Conservation (phyloP, 2,329 filamentous ascomycete species). For the Alternaria postmessia region DNA sequence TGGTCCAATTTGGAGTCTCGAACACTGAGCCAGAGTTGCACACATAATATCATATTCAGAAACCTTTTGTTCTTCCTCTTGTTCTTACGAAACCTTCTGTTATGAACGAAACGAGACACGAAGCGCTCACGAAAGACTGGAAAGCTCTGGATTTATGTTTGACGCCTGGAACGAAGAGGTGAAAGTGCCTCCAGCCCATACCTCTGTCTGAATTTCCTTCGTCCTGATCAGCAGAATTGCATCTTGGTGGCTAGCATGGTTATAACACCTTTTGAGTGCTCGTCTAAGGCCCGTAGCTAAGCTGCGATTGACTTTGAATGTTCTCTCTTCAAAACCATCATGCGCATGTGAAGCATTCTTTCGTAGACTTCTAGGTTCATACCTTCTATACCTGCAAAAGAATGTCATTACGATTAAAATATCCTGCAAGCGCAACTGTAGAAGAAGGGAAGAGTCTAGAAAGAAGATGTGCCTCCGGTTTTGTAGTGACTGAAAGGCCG, state of each 20-base stretch:
- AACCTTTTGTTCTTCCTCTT: fast-evolving
- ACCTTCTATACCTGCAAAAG: too few species aligned
- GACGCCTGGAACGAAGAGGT: too few species aligned
- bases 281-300: too few species aligned
- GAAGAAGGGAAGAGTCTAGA: background rate
- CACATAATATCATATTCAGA: fast-evolving
- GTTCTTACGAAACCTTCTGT: too few species aligned
- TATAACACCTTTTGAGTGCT: fast-evolving
- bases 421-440: background rate
- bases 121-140: fast-evolving
- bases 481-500: fast-evolving
- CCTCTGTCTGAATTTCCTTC: too few species aligned
- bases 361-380: too few species aligned
- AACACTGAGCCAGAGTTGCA: fast-evolving
- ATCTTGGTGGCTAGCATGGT: fast-evolving
- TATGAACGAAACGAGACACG: fast-evolving
- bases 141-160: too few species aligned
- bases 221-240: fast-evolving
- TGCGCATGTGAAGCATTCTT: fast-evolving
- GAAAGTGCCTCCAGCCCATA: too few species aligned
- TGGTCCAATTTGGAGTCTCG: fast-evolving
- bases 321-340: too few species aligned
- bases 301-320: too few species aligned
- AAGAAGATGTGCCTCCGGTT: background rate
- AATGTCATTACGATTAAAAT: fast-evolving